Conservation (phyloP, 2,329 filamentous ascomycete genomes). For the Alternaria sp. region DNA sequence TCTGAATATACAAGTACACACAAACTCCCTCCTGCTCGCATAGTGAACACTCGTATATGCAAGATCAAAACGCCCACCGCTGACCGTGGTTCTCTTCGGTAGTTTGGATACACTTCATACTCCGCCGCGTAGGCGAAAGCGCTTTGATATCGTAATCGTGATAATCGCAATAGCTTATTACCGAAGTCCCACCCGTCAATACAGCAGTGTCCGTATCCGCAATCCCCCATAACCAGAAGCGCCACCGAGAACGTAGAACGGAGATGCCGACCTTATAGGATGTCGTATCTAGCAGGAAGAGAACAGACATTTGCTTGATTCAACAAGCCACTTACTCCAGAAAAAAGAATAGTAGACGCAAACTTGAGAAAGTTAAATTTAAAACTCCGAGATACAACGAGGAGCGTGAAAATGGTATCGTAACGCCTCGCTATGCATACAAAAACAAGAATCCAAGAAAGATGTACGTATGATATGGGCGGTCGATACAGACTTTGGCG, state of each 20-base stretch:
- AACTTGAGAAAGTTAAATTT: conserved; percentile 22
- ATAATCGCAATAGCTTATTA: neutral
- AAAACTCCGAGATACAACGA: conserved; percentile 19
- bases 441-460: conserved; percentile 16
- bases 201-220: neutral
- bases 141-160: neutral
- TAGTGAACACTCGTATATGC: neutral
- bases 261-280: neutral
- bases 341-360: neutral
- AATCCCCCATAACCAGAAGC: neutral
- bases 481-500: neutral
- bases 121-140: neutral
- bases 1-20: neutral
- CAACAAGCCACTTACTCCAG: neutral
- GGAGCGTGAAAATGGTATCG: conserved; percentile 41
- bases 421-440: conserved; percentile 52
- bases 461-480: neutral
- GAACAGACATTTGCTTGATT: neutral
- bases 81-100: neutral
- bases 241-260: neutral
- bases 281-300: neutral
- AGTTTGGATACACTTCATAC: neutral
- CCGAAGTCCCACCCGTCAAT: neutral
- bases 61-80: neutral
- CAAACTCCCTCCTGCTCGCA: neutral